These are phyloP conservation scores for Graphiopsis chlorocephala DNA, from an alignment of 2,329 filamentous ascomycete genomes.

Conservation along the genomic window DNA sequence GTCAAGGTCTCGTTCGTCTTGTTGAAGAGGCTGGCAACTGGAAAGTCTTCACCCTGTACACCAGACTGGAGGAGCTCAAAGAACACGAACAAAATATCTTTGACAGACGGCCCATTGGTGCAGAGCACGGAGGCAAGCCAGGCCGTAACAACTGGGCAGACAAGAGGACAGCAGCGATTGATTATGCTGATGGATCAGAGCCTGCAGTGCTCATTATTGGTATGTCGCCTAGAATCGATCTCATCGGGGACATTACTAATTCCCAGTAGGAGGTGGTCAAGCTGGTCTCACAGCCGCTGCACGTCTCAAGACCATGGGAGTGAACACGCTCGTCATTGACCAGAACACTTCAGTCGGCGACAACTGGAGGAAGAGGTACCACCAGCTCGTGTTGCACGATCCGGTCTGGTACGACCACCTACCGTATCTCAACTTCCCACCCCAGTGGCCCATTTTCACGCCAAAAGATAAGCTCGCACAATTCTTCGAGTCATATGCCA, in stretches of 20 bases:
- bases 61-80: slow-evolving; percentile 38
- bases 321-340: slow-evolving; percentile 47
- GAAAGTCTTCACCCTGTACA: slow-evolving; percentile 42
- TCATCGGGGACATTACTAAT: slow-evolving; percentile 2
- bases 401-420: slow-evolving; percentile 60
- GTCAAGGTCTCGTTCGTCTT: slow-evolving; percentile 36
- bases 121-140: slow-evolving; percentile 22
- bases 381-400: slow-evolving; percentile 52
- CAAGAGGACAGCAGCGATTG: slow-evolving; percentile 22
- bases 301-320: slow-evolving; percentile 42
- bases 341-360: slow-evolving; percentile 43
- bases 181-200: slow-evolving; percentile 13
- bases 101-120: neutral
- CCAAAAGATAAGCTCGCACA: slow-evolving; percentile 70
- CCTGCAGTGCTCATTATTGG: slow-evolving; percentile 3
- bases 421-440: slow-evolving; percentile 63
- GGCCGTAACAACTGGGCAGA: slow-evolving; percentile 30
- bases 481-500: slow-evolving; percentile 65
- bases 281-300: slow-evolving; percentile 45
- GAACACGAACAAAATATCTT: slow-evolving; percentile 28
- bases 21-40: slow-evolving; percentile 34
- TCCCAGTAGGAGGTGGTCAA: slow-evolving; percentile 43
- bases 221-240: neutral
- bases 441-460: slow-evolving; percentile 66
- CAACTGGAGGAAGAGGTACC: slow-evolving; percentile 48